Conservation (phyloP, 2,329 filamentous ascomycete genomes). For the Calonectria pauciramosa region DNA sequence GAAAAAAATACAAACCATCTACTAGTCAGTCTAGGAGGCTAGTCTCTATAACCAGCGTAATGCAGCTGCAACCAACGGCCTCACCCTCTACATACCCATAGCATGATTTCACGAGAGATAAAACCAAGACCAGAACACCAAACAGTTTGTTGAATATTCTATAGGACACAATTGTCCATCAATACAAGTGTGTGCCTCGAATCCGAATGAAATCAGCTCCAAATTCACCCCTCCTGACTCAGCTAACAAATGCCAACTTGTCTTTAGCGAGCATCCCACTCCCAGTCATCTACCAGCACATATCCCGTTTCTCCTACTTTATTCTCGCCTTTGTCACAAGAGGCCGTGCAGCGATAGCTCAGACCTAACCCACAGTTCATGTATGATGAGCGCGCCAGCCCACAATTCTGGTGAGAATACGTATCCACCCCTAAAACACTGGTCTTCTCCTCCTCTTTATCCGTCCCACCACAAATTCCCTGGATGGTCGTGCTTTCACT, state of each 20-base stretch:
- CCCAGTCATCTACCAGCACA: background rate
- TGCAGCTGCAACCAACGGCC: background rate
- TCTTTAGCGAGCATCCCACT: slow-evolving; percentile 14
- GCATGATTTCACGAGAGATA: no score
- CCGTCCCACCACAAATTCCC: background rate
- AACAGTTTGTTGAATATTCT: background rate
- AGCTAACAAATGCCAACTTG: background rate
- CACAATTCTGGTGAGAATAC: slow-evolving; percentile 12
- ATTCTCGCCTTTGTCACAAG: background rate
- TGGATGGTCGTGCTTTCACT: background rate
- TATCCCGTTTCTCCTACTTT: background rate
- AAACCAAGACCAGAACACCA: background rate
- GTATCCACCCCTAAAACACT: slow-evolving; percentile 1
- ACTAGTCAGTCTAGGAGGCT: background rate
- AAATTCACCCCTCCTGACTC: background rate
- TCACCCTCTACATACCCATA: background rate
- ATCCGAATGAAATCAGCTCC: background rate
- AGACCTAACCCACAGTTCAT: slow-evolving; percentile 4
- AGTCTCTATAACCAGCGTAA: background rate
- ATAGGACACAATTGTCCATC: background rate
- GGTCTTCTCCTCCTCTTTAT: background rate
- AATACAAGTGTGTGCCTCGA: background rate
- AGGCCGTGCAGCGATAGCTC: slow-evolving; percentile 14
- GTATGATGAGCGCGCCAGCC: background rate
- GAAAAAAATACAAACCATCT: background rate